Evolutionary conservation across 2,329 filamentous ascomycete genomes (phyloP), one percentile per base, ranked within the genome.

Genomic region (Triangularia setosa): DNA sequence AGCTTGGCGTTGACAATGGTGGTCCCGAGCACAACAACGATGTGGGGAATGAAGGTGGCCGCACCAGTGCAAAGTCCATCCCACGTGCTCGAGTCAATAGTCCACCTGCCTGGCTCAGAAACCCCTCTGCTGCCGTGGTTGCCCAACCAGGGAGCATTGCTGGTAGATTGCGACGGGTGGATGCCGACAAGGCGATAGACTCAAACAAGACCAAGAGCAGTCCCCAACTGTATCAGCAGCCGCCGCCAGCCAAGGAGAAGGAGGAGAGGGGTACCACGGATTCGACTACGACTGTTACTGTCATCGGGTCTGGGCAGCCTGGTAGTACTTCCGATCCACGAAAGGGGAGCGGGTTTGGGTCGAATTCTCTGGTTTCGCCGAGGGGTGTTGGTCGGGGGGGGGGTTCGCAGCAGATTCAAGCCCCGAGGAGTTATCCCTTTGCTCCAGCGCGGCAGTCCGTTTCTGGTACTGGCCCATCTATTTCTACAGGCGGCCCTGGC

Each of bases 91-190:
- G 58, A 30, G 58, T 60, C 6, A 60, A 40, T 14, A 60, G 58
- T 24, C 58, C 58, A 3, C 58, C 58, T 30, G 58, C 58, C 25
- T 60, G 58, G 58, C 25, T 60, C 23, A 60, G 53, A 24, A 18
- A 14, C 52, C 21, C 52, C 52, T 54, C 23, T 18, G 23, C 52
- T 16, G 9, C 23, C 6, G 23, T n/a, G 16, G 52, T 9, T 11
- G 18, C 52, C 23, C 52, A 55, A 28, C 52, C 52, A 25, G 52
- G 52, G n/a, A 55, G 52, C 16, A 28, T 55, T 55, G 52, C 52
- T 16, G 52, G 52, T 3, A 55, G 24, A 55, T 18, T 55, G 52
- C 27, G 16, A 9, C 11, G 16, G 11, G 25, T 55, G 2, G 48
- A 53, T 53, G 48, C 9, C 3, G 35, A 40, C 35, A 40, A 40